phyloP scores from a whole-genome alignment of 257 asterid genomes.

The Solanum etuberosum region DNA sequence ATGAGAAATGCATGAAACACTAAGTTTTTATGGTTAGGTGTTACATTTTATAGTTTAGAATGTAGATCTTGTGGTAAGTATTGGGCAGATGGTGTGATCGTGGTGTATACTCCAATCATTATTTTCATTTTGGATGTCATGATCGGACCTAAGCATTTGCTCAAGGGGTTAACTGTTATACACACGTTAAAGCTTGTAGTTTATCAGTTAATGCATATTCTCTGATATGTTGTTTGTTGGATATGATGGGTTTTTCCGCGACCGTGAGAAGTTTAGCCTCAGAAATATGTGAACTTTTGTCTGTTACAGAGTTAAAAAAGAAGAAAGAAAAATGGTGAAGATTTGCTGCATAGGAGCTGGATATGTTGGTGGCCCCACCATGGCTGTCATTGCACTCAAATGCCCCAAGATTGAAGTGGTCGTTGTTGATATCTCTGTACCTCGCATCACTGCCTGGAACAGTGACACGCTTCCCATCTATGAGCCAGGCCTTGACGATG shows the following conservation, averaged over 20 bases:
- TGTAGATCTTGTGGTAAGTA: neutral
- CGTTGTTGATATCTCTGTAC: constrained; percentile 79
- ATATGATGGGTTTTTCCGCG: neutral
- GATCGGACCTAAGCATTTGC: neutral
- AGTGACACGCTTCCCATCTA: constrained; percentile 88
- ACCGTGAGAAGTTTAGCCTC: neutral
- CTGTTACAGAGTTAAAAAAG: constrained; percentile 17
- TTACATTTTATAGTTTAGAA: neutral
- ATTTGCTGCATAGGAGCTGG: constrained; percentile 96
- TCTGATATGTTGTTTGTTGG: neutral
- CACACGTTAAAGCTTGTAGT: neutral
- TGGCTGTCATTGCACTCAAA: constrained; percentile 95
- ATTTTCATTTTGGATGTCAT: neutral
- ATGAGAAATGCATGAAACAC: neutral
- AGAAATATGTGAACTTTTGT: neutral
- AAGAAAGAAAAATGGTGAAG: constrained; percentile 64
- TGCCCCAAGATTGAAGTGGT: constrained; percentile 72
- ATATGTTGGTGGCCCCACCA: constrained; percentile 88
- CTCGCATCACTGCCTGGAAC: constrained; percentile 89
- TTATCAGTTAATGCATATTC: neutral
- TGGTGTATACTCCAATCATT: neutral
- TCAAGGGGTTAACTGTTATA: neutral
- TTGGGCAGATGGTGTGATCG: neutral
- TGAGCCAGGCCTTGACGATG: constrained; percentile 96
- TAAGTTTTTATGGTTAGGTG: neutral